Evolutionary conservation across 345 rosid genomes (phyloP).

Genomic region (Eucalyptus curtisii): DNA sequence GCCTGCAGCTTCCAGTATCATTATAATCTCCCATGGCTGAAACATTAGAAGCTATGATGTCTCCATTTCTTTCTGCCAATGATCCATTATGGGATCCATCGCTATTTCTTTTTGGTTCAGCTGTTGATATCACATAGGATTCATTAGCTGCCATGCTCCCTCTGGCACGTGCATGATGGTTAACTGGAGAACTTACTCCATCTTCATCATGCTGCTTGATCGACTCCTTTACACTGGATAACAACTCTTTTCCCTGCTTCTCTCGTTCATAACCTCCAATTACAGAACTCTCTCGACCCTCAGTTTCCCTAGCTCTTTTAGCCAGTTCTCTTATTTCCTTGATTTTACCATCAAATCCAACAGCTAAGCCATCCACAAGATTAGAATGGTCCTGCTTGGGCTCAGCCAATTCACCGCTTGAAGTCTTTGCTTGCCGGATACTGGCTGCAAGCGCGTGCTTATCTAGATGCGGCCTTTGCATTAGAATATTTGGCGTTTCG

Average conservation of each 20-base stretch:
- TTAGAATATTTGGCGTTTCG: conserved; percentile 5
- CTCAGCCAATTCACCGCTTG: conserved; percentile 11
- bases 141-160: not conserved
- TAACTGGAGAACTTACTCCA: not conserved
- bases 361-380: not conserved
- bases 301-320: conserved; percentile 34
- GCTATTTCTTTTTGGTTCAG: not conserved
- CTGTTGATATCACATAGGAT: not conserved
- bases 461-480: conserved; percentile 58
- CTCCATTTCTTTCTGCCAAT: not conserved
- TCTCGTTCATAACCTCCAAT: conserved; percentile 17
- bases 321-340: conserved; percentile 46
- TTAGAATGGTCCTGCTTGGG: conserved; percentile 9
- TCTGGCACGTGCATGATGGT: not conserved
- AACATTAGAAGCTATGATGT: conserved; percentile 4
- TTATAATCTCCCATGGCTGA: conserved; percentile 3
- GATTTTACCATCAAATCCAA: conserved; percentile 24
- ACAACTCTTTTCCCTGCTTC: not conserved
- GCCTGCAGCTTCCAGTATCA: not conserved
- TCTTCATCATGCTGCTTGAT: conserved; percentile 1
- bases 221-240: not conserved
- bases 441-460: conserved; percentile 31
- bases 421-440: conserved; percentile 29
- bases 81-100: not conserved
- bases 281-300: conserved; percentile 15